Percentiles rank a stretch among this genome's conserved stretches.
Evolutionary conservation across 2,329 filamentous ascomycete genomes (phyloP).

Genomic region (Penicillium sp.): DNA sequence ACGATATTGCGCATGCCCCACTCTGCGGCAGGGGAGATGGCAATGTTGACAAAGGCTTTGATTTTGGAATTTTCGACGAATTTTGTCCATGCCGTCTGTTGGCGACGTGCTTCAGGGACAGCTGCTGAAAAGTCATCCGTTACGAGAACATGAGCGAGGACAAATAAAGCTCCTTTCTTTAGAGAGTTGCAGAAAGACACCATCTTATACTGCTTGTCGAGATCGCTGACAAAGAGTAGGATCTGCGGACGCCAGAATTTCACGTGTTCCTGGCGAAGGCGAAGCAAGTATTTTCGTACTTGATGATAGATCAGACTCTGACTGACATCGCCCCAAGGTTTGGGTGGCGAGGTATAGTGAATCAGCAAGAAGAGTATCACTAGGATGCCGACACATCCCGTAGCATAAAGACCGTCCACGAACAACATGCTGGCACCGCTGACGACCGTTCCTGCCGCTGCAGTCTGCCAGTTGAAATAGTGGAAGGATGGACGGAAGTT

Average conservation of each 20-base stretch:
- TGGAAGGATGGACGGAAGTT: conserved; percentile 87
- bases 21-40: conserved; percentile 74
- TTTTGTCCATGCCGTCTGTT: conserved; percentile 78
- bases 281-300: conserved; percentile 79
- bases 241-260: conserved; percentile 93
- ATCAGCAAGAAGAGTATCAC: conserved; percentile 78
- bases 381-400: conserved; percentile 68
- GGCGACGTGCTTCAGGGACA: conserved; percentile 74
- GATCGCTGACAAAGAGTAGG: conserved; percentile 76
- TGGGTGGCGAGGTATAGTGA: conserved; percentile 79
- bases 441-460: conserved; percentile 67
- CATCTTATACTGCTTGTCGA: conserved; percentile 73
- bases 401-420: conserved; percentile 76
- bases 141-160: conserved; percentile 83
- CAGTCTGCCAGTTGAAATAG: conserved; percentile 84
- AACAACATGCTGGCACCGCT: conserved; percentile 86
- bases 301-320: conserved; percentile 86
- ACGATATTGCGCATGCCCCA: conserved; percentile 84
- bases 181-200: conserved; percentile 90
- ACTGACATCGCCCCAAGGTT: conserved; percentile 85
- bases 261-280: conserved; percentile 82
- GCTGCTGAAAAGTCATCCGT: conserved; percentile 74
- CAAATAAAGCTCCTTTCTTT: conserved; percentile 82
- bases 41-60: conserved; percentile 84
- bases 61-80: conserved; percentile 83